Base-by-base conservation (phyloP, 805 yeast species). In the Hanseniaspora meyeri region DNA sequence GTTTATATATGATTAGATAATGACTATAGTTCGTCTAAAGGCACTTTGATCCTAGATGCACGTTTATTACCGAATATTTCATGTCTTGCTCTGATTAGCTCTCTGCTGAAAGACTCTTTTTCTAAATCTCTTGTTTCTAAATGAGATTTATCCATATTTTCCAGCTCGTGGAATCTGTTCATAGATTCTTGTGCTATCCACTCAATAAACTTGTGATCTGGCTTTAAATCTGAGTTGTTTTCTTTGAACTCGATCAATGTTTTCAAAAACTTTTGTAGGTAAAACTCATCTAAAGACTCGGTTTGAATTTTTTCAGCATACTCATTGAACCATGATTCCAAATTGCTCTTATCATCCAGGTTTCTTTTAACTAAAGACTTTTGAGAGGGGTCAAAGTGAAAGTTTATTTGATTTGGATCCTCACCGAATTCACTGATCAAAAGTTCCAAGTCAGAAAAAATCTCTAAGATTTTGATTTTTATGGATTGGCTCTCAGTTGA, bases 21-120 rank as follows among this genome's bases (percentile, higher is more conserved):
- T 2, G 27, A 12, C 27, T 24, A 77, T 24, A 77, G 62, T 58
- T 78, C 82, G 65, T 79, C 85, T 17, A 73, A 73, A 45, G 74
- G 68, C 7, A 78, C 81, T 64, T 83, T 84, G 14, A 65, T 61
- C 59, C 93, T 74, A 57, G 76, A 67, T 0, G 84, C 95, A 64
- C 77, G 72, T 19, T 85, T 87, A 63, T 87, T 87, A 1, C 95
- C 96, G 70, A 87, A 87, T 0, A 83, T 78, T 24, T 70, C 65
- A 65, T 87, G 91, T 62, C 95, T 77, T 16, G 74, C 71, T 32
- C 70, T 69, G 10, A 71, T 61, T 24, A 80, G 68, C 34, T 71
- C 74, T 32, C 66, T 61, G 57, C 77, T 77, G 60, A 68, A 70
- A 11, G 59, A 61, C 36, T 68, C 67, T 58, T 63, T 66, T 36